These are phyloP conservation scores for Rhodotorula mucilaginosa DNA, from an alignment of 1,284 basidiomycete genomes.

Conservation along the genomic window DNA sequence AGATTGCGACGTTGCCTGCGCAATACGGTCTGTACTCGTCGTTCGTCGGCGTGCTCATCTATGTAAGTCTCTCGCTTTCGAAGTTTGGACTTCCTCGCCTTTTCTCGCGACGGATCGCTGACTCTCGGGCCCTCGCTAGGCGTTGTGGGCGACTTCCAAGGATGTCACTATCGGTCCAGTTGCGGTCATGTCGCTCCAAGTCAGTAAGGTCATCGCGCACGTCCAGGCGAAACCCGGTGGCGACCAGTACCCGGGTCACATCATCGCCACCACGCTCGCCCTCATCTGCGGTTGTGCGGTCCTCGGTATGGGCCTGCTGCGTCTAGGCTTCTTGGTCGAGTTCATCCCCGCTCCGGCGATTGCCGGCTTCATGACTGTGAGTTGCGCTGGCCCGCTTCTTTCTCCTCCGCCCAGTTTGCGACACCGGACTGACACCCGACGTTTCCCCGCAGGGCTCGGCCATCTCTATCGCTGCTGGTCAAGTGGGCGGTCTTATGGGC, in stretches of 20 bases:
- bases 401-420: background rate
- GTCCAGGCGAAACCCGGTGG: slow-evolving; percentile 55
- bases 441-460: slow-evolving; percentile 43
- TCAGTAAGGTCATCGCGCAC: slow-evolving; percentile 56
- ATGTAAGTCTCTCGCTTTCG: background rate
- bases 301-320: slow-evolving; percentile 85
- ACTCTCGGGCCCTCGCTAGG: slow-evolving; percentile 2
- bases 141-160: slow-evolving; percentile 90
- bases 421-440: background rate
- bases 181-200: slow-evolving; percentile 43
- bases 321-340: slow-evolving; percentile 66
- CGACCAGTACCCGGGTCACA: slow-evolving; percentile 51
- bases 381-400: background rate
- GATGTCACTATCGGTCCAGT: slow-evolving; percentile 77
- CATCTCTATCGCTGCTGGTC: slow-evolving; percentile 76
- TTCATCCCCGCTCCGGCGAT: slow-evolving; percentile 90
- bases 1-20: slow-evolving; percentile 78
- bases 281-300: slow-evolving; percentile 90
- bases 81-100: background rate
- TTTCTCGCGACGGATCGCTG: slow-evolving; percentile 8
- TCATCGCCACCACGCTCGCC: slow-evolving; percentile 81
- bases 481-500: slow-evolving; percentile 84
- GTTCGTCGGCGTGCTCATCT: slow-evolving; percentile 62
- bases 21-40: slow-evolving; percentile 95
- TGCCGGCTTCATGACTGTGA: slow-evolving; percentile 70